phyloP scores from a whole-genome alignment of 495 filamentous ascomycete genomes.

The Xylaria acuta region DNA sequence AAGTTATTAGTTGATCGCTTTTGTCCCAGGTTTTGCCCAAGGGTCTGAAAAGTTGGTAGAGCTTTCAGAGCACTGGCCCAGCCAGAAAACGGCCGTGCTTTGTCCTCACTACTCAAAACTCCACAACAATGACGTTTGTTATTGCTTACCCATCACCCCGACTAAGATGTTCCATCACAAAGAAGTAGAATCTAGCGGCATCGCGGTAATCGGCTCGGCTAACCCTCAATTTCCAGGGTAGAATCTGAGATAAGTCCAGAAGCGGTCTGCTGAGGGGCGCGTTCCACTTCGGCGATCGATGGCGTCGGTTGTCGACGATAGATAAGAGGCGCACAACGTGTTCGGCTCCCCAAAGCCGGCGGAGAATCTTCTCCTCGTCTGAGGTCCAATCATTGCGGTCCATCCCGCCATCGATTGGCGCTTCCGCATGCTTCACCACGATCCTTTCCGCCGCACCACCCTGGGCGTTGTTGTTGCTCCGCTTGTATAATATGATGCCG shows the following conservation, averaged over 20 bases:
- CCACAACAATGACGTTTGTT: background rate
- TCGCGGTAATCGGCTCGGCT: background rate
- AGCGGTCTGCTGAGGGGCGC: background rate
- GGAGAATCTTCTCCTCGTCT: background rate
- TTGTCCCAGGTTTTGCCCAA: background rate
- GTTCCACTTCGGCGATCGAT: background rate
- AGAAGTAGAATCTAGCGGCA: background rate
- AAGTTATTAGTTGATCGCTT: background rate
- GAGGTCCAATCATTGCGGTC: background rate
- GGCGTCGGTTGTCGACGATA: background rate
- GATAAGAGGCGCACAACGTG: background rate
- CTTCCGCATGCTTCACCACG: background rate
- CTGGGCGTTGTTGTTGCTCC: background rate
- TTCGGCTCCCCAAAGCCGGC: background rate
- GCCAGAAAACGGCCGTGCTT: background rate
- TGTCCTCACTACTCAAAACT: background rate
- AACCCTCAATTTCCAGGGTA: background rate
- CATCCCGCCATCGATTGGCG: background rate
- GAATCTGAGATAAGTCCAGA: background rate
- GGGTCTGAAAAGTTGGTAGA: background rate
- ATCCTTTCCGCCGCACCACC: background rate
- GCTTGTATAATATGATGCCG: background rate
- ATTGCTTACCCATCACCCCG: background rate
- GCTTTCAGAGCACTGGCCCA: background rate
- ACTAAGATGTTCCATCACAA: background rate